Percentiles rank a stretch among this genome's conserved stretches.
phyloP scores from a whole-genome alignment of 75 land plant species.

The Pinus tabuliformis region DNA sequence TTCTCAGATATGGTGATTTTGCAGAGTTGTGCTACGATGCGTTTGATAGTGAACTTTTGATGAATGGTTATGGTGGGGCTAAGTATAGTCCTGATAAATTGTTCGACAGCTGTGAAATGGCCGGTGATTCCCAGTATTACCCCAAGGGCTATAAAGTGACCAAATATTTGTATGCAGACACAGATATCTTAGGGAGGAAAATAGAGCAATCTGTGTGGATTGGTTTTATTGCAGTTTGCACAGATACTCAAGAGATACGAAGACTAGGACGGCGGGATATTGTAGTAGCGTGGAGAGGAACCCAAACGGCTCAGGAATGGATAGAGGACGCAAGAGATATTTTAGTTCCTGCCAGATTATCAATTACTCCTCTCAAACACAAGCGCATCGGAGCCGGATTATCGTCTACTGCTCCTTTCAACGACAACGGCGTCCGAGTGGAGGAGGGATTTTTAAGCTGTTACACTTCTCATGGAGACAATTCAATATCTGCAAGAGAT shows the following conservation, averaged over 20 bases:
- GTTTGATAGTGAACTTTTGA: conserved; percentile 9
- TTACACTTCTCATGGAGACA: too few species aligned
- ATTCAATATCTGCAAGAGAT: too few species aligned
- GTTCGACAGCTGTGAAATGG: neutral
- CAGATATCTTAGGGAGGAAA: too few species aligned
- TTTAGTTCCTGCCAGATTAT: neutral
- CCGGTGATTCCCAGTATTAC: neutral
- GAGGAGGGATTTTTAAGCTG: too few species aligned
- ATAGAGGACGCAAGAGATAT: neutral
- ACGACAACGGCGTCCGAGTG: too few species aligned
- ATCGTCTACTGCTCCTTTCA: too few species aligned
- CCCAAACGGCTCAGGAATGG: conserved; percentile 8
- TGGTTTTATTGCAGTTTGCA: conserved; percentile 26
- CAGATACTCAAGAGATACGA: conserved; percentile 10
- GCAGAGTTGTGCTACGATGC: too few species aligned
- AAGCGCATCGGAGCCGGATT: too few species aligned
- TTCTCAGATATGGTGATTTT: too few species aligned
- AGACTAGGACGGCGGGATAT: conserved; percentile 22
- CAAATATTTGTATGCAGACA: too few species aligned
- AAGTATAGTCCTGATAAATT: conserved; percentile 9
- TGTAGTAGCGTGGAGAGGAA: conserved; percentile 23
- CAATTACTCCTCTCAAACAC: neutral
- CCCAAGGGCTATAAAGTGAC: too few species aligned
- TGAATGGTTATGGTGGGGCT: conserved; percentile 16
- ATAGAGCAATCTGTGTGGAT: neutral